These are phyloP conservation scores for Trapa incisa DNA, from an alignment of 345 rosid species.

Conservation along the genomic window DNA sequence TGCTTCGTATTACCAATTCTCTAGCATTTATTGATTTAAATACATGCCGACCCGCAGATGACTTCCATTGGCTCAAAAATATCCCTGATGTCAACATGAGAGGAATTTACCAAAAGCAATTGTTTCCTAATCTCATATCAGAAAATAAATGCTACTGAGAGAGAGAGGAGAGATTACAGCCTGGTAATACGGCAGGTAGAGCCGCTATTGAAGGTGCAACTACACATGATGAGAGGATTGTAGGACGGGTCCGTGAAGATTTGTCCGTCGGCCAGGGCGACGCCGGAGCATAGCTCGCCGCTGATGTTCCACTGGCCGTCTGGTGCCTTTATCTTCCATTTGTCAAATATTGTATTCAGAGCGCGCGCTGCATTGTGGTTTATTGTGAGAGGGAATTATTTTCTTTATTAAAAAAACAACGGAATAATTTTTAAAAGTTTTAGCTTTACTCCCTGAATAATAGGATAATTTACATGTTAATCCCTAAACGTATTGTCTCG, in stretches of 20 bases:
- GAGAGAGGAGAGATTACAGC: conserved; percentile 11
- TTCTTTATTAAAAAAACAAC: too few relatives aligned
- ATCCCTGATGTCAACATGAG: too few relatives aligned
- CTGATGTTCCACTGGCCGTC: conserved; percentile 22
- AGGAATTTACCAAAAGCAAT: too few relatives aligned
- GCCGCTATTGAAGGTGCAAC: conserved; percentile 11
- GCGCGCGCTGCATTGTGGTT: conserved; percentile 10
- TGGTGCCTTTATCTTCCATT: conserved; percentile 16
- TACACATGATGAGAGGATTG: conserved; percentile 22
- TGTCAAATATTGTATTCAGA: conserved; percentile 14
- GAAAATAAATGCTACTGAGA: not conserved
- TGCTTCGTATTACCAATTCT: too few relatives aligned
- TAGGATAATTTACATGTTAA: too few relatives aligned
- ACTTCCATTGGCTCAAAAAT: too few relatives aligned
- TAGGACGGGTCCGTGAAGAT: not conserved
- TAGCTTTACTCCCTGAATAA: not conserved
- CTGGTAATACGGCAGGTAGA: conserved; percentile 22
- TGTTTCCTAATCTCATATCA: too few relatives aligned
- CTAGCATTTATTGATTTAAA: too few relatives aligned
- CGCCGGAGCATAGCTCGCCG: conserved; percentile 18
- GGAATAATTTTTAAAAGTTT: too few relatives aligned
- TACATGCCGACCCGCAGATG: too few relatives aligned
- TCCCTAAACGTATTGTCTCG: too few relatives aligned
- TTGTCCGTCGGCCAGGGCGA: conserved; percentile 8
- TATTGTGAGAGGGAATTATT: too few relatives aligned